Evolutionary conservation across 192 early-diverging fungal genomes (phyloP).

Genomic region (Allomyces javanicus): DNA sequence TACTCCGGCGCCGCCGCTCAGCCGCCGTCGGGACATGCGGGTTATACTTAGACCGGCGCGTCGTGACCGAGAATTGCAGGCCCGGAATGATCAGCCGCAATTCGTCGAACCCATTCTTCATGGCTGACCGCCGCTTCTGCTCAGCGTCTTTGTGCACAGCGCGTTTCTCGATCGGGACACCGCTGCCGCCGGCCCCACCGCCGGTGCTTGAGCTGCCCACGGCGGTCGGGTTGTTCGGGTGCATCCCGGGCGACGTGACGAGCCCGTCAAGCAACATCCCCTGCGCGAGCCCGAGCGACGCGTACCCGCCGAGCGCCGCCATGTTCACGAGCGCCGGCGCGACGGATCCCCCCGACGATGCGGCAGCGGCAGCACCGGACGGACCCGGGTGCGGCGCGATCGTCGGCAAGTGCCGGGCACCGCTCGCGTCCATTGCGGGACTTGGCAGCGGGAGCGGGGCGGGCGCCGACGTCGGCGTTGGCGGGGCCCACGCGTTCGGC

Average conservation of each 20-base stretch:
- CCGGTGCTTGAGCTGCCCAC: not conserved
- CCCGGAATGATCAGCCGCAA: not conserved
- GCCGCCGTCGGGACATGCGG: not conserved
- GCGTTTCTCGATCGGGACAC: not conserved
- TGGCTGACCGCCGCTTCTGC: not conserved
- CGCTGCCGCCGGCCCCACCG: not conserved
- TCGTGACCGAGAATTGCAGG: not conserved
- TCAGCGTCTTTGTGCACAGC: not conserved
- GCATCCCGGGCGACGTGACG: not conserved
- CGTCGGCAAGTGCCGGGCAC: not conserved
- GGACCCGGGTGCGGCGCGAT: not conserved
- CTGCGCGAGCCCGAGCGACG: not conserved
- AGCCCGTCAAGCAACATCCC: not conserved
- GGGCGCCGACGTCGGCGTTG: not conserved
- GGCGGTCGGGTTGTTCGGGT: not conserved
- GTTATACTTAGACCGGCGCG: not conserved
- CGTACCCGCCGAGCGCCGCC: not conserved
- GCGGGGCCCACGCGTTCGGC: not conserved
- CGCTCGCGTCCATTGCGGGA: not conserved
- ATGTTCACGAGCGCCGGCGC: not conserved
- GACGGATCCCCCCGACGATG: not conserved
- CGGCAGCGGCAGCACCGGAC: not conserved
- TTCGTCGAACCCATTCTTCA: not conserved
- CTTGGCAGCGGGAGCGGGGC: not conserved
- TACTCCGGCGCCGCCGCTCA: not conserved